These are phyloP conservation scores for Notholithocarpus densiflorus DNA, from an alignment of 306 rosid species.

Conservation along the genomic window DNA sequence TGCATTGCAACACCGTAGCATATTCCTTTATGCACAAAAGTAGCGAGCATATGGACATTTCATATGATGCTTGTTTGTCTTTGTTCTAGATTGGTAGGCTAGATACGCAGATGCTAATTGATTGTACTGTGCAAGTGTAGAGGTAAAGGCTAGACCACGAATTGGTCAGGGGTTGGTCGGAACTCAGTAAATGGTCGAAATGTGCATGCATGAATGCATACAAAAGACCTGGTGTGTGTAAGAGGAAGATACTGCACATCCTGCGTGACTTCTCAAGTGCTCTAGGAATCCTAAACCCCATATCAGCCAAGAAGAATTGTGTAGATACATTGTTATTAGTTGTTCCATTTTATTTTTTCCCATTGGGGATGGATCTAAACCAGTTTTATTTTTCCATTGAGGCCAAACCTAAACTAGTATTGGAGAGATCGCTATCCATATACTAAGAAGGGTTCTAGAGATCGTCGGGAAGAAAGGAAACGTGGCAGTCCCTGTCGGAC, in stretches of 20 bases:
- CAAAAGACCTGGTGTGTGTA: not conserved
- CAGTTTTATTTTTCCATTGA: not conserved
- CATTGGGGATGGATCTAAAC: too few relatives aligned
- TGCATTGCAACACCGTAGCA: too few relatives aligned
- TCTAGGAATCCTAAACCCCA: too few relatives aligned
- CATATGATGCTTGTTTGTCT: too few relatives aligned
- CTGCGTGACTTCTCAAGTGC: too few relatives aligned
- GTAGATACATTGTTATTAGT: not conserved
- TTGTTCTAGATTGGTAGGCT: not conserved
- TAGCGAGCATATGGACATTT: too few relatives aligned
- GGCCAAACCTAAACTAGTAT: not conserved
- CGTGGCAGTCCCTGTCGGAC: not conserved
- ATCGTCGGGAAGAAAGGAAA: slow-evolving; percentile 2
- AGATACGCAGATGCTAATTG: not conserved
- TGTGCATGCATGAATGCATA: not conserved
- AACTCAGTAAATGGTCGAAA: not conserved
- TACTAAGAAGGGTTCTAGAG: not conserved
- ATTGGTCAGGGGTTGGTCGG: not conserved
- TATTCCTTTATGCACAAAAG: too few relatives aligned
- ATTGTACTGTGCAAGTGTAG: not conserved
- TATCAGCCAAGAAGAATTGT: not conserved
- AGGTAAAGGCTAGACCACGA: not conserved
- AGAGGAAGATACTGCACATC: too few relatives aligned
- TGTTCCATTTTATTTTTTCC: not conserved
- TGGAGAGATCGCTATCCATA: not conserved